Evolutionary conservation across 2,329 filamentous ascomycete species (phyloP).

Genomic region (Periconia digitata): DNA sequence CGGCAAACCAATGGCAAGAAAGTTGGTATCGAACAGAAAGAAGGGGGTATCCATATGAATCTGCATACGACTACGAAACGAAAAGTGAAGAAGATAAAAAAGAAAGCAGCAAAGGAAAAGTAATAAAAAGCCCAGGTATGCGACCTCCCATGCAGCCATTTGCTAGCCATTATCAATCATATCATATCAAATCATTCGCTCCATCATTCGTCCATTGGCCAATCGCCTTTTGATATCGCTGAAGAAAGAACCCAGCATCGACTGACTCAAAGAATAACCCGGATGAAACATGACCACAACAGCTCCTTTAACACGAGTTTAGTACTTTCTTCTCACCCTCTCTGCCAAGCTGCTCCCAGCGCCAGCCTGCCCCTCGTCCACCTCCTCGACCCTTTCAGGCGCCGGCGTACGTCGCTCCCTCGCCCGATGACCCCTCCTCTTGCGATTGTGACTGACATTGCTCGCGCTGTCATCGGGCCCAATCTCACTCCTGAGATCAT

Average conservation of each 20-base stretch:
- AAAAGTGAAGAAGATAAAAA: background rate
- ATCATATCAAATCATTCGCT: background rate
- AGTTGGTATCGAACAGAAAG: background rate
- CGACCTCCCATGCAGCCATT: background rate
- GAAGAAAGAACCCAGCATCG: too few relatives aligned
- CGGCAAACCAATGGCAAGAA: too few relatives aligned
- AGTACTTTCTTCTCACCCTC: conserved; percentile 30
- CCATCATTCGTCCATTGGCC: too few relatives aligned
- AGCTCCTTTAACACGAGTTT: too few relatives aligned
- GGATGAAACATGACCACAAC: too few relatives aligned
- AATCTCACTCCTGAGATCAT: conserved; percentile 53
- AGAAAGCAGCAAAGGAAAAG: background rate
- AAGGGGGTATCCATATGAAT: background rate
- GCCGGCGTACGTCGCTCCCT: conserved; percentile 72
- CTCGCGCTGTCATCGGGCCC: conserved; percentile 79
- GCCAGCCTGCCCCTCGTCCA: conserved; percentile 44
- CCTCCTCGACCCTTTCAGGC: conserved; percentile 65
- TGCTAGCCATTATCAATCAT: background rate
- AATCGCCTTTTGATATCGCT: too few relatives aligned
- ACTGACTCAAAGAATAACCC: too few relatives aligned
- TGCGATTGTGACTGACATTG: conserved; percentile 73
- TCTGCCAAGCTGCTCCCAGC: conserved; percentile 28
- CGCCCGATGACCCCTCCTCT: conserved; percentile 67
- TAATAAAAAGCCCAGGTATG: background rate
- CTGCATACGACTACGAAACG: background rate